Evolutionary conservation across 2,329 filamentous ascomycete species (phyloP).

Genomic region (Trichoderma brevicompactum): DNA sequence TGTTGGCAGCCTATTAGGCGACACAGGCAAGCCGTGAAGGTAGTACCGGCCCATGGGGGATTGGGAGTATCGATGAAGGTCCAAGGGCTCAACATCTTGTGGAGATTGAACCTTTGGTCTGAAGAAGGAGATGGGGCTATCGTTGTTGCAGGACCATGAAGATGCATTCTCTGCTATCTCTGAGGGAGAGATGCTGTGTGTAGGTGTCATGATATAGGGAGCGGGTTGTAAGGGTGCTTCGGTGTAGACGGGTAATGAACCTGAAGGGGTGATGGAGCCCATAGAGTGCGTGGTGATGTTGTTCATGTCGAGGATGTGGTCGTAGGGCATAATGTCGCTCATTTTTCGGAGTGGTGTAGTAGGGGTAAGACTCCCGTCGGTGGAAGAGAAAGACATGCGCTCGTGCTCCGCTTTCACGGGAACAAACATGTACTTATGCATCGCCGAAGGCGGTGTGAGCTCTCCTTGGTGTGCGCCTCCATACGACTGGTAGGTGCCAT

Average conservation of each 20-base stretch:
- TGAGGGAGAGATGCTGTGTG: conserved; percentile 46
- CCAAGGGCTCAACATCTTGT: conserved; percentile 41
- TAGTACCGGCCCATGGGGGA: conserved; percentile 42
- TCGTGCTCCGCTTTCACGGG: conserved; percentile 43
- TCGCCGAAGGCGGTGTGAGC: conserved; percentile 44
- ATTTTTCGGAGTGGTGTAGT: conserved; percentile 46
- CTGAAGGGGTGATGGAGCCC: conserved; percentile 46
- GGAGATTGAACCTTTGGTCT: conserved; percentile 40
- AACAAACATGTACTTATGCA: conserved; percentile 44
- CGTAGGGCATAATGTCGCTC: conserved; percentile 44
- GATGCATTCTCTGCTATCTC: conserved; percentile 45
- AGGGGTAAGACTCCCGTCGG: conserved; percentile 39
- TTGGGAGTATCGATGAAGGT: conserved; percentile 45
- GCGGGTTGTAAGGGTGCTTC: conserved; percentile 40
- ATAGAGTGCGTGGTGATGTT: conserved; percentile 41
- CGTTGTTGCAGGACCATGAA: conserved; percentile 47
- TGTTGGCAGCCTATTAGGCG: conserved; percentile 42
- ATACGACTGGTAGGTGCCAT: conserved; percentile 40
- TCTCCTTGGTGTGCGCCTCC: conserved; percentile 38
- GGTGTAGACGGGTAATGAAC: conserved; percentile 43
- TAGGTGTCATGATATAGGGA: conserved; percentile 48
- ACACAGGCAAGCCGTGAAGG: conserved; percentile 39
- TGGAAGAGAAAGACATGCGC: conserved; percentile 40
- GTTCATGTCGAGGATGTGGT: conserved; percentile 46
- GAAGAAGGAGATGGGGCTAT: conserved; percentile 49